Percentiles rank a stretch among this genome's conserved stretches.
These are phyloP conservation scores for Metrosideros polymorpha DNA, from an alignment of 441 rosid genomes.

Conservation along the genomic window DNA sequence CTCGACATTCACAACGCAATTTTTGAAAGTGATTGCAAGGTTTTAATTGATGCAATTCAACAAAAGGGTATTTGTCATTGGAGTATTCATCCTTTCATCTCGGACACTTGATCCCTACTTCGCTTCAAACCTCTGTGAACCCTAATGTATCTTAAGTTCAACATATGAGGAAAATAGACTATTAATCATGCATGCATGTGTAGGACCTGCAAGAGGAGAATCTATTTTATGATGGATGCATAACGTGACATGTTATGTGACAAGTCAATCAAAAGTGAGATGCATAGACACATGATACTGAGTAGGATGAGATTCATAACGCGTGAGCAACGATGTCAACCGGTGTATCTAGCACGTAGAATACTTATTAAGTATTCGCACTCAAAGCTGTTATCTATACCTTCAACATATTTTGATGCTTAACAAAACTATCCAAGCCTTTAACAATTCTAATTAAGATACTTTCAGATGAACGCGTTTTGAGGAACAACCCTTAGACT, in stretches of 20 bases:
- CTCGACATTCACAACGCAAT: not conserved
- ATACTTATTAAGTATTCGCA: not conserved
- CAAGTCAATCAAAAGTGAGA: accelerated
- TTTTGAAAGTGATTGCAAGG: not conserved
- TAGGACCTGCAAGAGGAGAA: not conserved
- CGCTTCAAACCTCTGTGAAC: not conserved
- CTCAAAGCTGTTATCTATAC: too few species aligned
- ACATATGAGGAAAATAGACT: not conserved
- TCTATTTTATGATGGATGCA: not conserved
- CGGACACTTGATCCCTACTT: not conserved
- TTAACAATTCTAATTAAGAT: too few species aligned
- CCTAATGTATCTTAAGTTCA: not conserved
- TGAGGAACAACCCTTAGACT: too few species aligned
- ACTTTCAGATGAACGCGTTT: too few species aligned
- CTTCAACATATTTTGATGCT: too few species aligned
- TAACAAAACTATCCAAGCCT: too few species aligned
- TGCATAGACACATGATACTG: not conserved
- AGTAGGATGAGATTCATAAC: not conserved
- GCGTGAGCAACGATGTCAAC: not conserved
- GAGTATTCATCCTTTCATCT: not conserved
- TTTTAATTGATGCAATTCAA: not conserved
- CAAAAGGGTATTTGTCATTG: not conserved
- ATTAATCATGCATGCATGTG: not conserved
- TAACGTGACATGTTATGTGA: accelerated
- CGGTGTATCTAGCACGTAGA: not conserved